These are phyloP conservation scores for Dunaliella primolecta DNA, from an alignment of 139 green algal species.

Conservation along the genomic window DNA sequence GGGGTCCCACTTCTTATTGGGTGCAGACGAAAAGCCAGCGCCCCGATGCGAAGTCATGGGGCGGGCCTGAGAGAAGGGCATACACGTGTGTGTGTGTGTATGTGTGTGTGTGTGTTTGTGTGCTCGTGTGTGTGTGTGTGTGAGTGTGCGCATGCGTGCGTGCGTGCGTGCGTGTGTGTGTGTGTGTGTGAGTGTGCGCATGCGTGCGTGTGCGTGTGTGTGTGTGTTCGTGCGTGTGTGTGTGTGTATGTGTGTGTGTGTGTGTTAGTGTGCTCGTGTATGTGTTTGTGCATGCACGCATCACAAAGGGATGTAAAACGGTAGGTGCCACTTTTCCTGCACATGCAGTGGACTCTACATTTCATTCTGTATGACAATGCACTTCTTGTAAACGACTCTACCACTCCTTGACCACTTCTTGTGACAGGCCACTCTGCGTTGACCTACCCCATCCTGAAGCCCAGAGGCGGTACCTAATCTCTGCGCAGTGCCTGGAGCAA, in stretches of 20 bases:
- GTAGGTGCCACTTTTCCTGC: too few species aligned
- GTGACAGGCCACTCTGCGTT: background rate
- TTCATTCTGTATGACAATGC: too few species aligned
- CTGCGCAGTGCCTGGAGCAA: slow-evolving; percentile 30
- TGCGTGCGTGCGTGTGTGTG: background rate
- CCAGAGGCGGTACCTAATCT: slow-evolving; percentile 29
- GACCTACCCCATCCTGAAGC: background rate
- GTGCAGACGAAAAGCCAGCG: slow-evolving; percentile 57
- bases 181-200: background rate
- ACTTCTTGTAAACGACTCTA: too few species aligned
- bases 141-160: too few species aligned
- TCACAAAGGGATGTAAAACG: too few species aligned
- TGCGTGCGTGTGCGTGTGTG: background rate
- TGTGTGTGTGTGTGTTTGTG: background rate
- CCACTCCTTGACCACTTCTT: too few species aligned
- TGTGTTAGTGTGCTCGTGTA: too few species aligned
- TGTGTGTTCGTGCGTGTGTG: background rate
- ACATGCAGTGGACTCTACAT: too few species aligned
- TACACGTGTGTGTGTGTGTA: background rate
- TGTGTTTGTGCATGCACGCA: background rate
- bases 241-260: background rate
- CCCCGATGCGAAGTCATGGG: slow-evolving; percentile 78
- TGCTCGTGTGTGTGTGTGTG: background rate
- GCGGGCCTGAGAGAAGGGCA: slow-evolving; percentile 29
- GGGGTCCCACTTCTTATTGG: slow-evolving; percentile 59